phyloP scores from a whole-genome alignment of 2,329 filamentous ascomycete genomes.

The Penicillium sp. region DNA sequence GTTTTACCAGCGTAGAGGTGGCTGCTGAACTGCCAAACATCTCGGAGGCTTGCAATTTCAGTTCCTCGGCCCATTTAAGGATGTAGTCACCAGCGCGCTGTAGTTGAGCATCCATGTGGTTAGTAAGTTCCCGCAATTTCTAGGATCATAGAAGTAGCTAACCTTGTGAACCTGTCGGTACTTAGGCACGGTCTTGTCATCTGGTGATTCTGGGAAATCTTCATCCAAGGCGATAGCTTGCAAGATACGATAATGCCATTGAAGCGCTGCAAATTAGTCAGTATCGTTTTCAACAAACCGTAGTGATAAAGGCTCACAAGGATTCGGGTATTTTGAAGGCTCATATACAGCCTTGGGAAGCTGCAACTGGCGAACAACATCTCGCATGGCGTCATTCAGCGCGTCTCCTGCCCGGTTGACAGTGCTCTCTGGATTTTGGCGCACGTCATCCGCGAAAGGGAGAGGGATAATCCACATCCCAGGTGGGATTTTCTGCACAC shows the following conservation, averaged over 20 bases:
- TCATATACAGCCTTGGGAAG: constrained; percentile 84
- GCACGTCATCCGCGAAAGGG: constrained; percentile 85
- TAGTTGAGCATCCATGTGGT: background rate
- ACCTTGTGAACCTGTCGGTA: constrained; percentile 83
- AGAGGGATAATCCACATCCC: constrained; percentile 87
- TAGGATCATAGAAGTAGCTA: constrained; percentile 5
- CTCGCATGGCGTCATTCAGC: constrained; percentile 78
- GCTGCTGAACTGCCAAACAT: constrained; percentile 39
- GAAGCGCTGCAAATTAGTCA: constrained; percentile 56
- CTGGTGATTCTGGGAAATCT: constrained; percentile 71
- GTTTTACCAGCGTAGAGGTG: constrained; percentile 51
- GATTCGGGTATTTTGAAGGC: constrained; percentile 85
- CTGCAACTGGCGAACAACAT: constrained; percentile 79
- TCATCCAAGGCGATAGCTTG: constrained; percentile 91
- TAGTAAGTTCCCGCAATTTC: background rate
- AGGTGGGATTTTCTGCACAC: constrained; percentile 70
- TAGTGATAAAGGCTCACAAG: constrained; percentile 43
- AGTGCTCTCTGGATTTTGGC: constrained; percentile 66
- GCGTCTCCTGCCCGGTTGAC: constrained; percentile 63
- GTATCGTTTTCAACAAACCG: background rate
- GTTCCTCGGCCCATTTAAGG: constrained; percentile 69
- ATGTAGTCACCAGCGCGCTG: constrained; percentile 74
- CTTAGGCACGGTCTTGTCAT: constrained; percentile 81
- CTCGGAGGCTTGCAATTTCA: constrained; percentile 59
- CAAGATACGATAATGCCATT: constrained; percentile 96